Conservation (phyloP, 2,329 filamentous ascomycete genomes). For the Xenoacremonium recifei region DNA sequence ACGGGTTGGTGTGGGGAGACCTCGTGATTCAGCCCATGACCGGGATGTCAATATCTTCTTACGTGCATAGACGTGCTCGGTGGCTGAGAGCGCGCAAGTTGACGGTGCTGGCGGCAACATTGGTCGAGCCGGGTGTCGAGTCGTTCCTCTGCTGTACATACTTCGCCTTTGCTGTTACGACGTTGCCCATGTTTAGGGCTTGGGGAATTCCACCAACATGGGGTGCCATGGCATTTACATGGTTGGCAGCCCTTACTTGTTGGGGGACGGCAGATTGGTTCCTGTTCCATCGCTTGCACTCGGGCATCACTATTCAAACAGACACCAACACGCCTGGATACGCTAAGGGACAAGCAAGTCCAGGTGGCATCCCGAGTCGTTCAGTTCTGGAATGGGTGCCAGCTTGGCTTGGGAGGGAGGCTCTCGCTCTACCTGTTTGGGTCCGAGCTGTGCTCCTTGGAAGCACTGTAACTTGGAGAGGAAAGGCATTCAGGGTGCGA, state of each 20-base stretch:
- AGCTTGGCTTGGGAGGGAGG: slow-evolving; percentile 83
- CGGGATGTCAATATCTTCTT: slow-evolving; percentile 73
- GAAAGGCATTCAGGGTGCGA: slow-evolving; percentile 75
- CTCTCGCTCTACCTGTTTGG: slow-evolving; percentile 86
- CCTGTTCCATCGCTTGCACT: slow-evolving; percentile 73
- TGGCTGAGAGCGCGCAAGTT: slow-evolving; percentile 95
- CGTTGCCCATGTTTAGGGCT: slow-evolving; percentile 60
- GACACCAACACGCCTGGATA: slow-evolving; percentile 76
- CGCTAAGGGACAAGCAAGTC: slow-evolving; percentile 47
- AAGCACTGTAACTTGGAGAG: slow-evolving; percentile 83
- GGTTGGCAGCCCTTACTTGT: slow-evolving; percentile 59
- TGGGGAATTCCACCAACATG: slow-evolving; percentile 64
- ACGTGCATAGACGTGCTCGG: slow-evolving; percentile 76
- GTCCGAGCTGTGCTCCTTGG: slow-evolving; percentile 86
- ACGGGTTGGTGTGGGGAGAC: slow-evolving; percentile 81
- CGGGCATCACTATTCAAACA: slow-evolving; percentile 65
- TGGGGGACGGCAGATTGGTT: slow-evolving; percentile 79
- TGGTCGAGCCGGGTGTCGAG: slow-evolving; percentile 92
- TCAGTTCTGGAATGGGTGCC: slow-evolving; percentile 69
- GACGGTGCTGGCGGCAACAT: slow-evolving; percentile 82
- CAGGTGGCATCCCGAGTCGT: slow-evolving; percentile 45
- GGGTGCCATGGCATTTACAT: slow-evolving; percentile 62
- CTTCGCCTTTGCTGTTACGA: slow-evolving; percentile 75
- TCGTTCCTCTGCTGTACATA: slow-evolving; percentile 80
- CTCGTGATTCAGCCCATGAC: slow-evolving; percentile 87